phyloP scores from a whole-genome alignment of 768 basidiomycete genomes.

The Nevesoporus exiguus region DNA sequence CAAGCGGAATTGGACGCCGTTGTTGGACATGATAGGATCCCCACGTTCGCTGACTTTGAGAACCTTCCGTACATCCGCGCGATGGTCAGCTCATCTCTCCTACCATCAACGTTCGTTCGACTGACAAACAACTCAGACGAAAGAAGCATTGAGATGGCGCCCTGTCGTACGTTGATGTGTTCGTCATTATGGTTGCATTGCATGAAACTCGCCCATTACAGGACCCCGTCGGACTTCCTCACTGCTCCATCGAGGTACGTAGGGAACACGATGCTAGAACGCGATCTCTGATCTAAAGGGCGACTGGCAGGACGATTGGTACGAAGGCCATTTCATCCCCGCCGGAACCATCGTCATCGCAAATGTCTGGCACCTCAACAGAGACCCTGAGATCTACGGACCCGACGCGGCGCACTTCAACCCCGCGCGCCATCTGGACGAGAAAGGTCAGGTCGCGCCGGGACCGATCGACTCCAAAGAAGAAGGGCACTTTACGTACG shows the following conservation, averaged over 20 bases:
- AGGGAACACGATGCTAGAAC: not conserved
- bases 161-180: not conserved
- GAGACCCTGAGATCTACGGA: constrained; percentile 42
- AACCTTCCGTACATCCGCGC: constrained; percentile 7
- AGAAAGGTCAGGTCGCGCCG: not conserved
- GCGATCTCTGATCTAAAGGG: not conserved
- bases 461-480: constrained; percentile 9
- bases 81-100: not conserved
- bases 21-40: constrained; percentile 20
- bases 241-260: constrained; percentile 2
- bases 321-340: constrained; percentile 23
- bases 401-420: constrained; percentile 41
- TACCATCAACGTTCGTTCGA: not conserved
- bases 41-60: constrained; percentile 8
- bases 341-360: constrained; percentile 14
- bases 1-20: constrained; percentile 25
- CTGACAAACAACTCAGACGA: not conserved
- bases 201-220: not conserved
- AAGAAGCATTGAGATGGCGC: constrained; percentile 10
- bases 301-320: constrained; percentile 19
- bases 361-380: constrained; percentile 35
- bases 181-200: not conserved
- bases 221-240: constrained; percentile 5
- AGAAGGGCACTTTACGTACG: constrained; percentile 12
- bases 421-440: constrained; percentile 29